Evolutionary conservation across 1,139 yeast species (phyloP).

Genomic region (Saccharomyces hybrid): DNA sequence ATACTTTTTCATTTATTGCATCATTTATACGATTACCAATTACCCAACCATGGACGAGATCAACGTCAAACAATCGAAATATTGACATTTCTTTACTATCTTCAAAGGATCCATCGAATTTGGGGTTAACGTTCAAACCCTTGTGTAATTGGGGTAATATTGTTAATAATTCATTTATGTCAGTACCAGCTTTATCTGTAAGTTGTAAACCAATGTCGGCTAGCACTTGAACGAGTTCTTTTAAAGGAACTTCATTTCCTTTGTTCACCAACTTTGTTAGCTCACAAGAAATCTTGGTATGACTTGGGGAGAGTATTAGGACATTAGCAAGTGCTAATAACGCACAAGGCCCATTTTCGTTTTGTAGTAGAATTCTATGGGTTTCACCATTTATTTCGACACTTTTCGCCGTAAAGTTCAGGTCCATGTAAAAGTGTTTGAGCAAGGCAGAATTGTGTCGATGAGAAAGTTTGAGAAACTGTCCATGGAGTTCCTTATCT

Average conservation of each 20-base stretch:
- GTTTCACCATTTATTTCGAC: conserved; percentile 30
- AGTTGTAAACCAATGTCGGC: conserved; percentile 39
- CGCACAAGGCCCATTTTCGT: conserved; percentile 84
- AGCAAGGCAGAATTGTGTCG: not conserved
- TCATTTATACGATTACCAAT: conserved; percentile 29
- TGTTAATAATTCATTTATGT: conserved; percentile 29
- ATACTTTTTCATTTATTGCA: conserved; percentile 25
- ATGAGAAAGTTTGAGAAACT: not conserved
- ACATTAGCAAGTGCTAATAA: conserved; percentile 69
- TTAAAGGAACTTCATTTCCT: conserved; percentile 24
- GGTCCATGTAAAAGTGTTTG: conserved; percentile 2
- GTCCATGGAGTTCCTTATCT: not conserved
- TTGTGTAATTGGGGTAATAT: conserved; percentile 58
- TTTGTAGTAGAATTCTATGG: conserved; percentile 57
- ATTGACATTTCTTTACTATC: conserved; percentile 37
- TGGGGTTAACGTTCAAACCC: conserved; percentile 70
- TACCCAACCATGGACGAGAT: conserved; percentile 47
- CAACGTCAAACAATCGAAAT: conserved; percentile 40
- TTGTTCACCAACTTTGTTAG: conserved; percentile 25
- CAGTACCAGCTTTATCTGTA: conserved; percentile 17
- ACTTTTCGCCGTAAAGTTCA: conserved; percentile 24
- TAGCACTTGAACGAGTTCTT: conserved; percentile 38
- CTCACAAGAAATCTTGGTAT: conserved; percentile 17
- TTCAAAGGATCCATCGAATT: conserved; percentile 59
- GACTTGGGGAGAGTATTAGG: conserved; percentile 40